These are phyloP conservation scores for Butyriboletus loyo DNA, from an alignment of 768 basidiomycete species.

Conservation along the genomic window DNA sequence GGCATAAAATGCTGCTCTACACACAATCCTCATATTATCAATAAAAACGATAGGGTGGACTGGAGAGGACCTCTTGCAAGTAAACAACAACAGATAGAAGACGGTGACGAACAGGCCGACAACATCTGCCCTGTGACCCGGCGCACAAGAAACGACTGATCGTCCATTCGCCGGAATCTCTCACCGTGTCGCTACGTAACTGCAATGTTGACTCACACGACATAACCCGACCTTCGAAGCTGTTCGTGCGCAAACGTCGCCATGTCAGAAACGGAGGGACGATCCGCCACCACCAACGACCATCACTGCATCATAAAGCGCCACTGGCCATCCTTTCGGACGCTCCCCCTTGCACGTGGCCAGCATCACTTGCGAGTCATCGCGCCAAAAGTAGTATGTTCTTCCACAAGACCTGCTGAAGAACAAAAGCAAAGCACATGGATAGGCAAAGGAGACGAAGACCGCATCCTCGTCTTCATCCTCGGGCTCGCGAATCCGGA, in stretches of 20 bases:
- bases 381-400: slow-evolving; percentile 14
- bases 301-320: slow-evolving; percentile 23
- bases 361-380: slow-evolving; percentile 18
- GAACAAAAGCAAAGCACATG: not conserved
- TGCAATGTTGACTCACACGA: not conserved
- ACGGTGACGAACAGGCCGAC: too few relatives aligned
- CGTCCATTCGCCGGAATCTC: too few relatives aligned
- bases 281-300: slow-evolving; percentile 25
- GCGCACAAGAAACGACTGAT: too few relatives aligned
- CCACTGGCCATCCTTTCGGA: slow-evolving; percentile 24
- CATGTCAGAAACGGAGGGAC: slow-evolving; percentile 34
- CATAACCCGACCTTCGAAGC: not conserved
- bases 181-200: too few relatives aligned
- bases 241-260: slow-evolving; percentile 18
- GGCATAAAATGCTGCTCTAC: too few relatives aligned
- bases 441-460: not conserved
- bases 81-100: too few relatives aligned
- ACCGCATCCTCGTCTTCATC: not conserved
- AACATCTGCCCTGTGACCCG: too few relatives aligned
- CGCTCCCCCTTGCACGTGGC: slow-evolving; percentile 9
- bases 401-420: slow-evolving; percentile 19
- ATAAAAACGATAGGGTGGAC: too few relatives aligned
- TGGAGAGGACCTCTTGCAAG: too few relatives aligned
- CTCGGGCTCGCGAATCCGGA: slow-evolving; percentile 6
- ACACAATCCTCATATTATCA: too few relatives aligned